phyloP scores from a whole-genome alignment of 768 basidiomycete genomes.

The Mycena polygramma region DNA sequence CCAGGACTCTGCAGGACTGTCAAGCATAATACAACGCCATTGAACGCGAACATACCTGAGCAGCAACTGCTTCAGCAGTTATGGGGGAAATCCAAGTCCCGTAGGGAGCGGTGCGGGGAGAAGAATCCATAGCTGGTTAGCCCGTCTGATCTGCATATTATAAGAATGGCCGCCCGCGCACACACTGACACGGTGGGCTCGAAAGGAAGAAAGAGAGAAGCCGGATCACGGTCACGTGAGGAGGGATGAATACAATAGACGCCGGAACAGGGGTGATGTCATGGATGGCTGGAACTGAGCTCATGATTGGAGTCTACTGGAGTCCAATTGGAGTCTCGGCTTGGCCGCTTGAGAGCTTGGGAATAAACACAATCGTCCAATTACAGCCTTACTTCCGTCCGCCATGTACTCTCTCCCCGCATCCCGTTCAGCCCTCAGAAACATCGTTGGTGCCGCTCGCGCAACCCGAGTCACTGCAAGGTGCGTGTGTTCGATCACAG shows the following conservation, averaged over 20 bases:
- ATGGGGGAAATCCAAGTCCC: no score
- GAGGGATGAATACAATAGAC: no score
- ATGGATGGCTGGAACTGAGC: not conserved
- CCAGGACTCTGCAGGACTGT: not conserved
- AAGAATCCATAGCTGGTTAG: no score
- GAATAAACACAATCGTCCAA: slow-evolving; percentile 1
- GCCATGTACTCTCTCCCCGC: slow-evolving; percentile 40
- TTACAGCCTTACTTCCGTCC: slow-evolving; percentile 9
- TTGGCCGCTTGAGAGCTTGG: not conserved
- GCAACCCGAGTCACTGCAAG: slow-evolving; percentile 39
- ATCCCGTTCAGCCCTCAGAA: slow-evolving; percentile 35
- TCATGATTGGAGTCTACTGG: not conserved
- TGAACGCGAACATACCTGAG: not conserved
- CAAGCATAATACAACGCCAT: not conserved
- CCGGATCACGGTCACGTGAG: no score
- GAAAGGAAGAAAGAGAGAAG: no score
- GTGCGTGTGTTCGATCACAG: slow-evolving; percentile 33
- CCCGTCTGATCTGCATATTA: no score
- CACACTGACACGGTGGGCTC: no score
- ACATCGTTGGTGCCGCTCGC: slow-evolving; percentile 21
- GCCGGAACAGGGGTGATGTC: no score
- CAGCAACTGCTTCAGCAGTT: not conserved
- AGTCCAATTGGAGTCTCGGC: not conserved
- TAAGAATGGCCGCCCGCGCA: no score
- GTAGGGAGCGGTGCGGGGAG: no score